These are phyloP conservation scores for Neofusicoccum sp. DNA, from an alignment of 2,329 filamentous ascomycete species.

Conservation along the genomic window DNA sequence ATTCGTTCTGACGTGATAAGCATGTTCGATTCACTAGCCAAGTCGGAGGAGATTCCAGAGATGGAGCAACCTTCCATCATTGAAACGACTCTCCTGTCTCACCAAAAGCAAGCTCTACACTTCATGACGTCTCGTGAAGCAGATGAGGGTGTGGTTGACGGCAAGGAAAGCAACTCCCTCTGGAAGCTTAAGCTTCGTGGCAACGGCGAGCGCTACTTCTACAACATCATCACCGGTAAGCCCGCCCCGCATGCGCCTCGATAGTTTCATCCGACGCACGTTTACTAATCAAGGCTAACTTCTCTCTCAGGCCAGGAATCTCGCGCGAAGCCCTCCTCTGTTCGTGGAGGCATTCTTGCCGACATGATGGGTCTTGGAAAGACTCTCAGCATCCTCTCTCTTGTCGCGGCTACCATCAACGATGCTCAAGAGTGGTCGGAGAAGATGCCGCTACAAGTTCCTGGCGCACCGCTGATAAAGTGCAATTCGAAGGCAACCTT, in stretches of 20 bases:
- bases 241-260: too few species aligned
- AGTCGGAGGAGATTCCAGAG: slow-evolving; percentile 71
- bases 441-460: slow-evolving; percentile 42
- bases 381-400: slow-evolving; percentile 73
- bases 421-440: slow-evolving; percentile 63
- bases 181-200: slow-evolving; percentile 66
- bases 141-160: slow-evolving; percentile 56
- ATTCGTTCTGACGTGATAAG: slow-evolving; percentile 79
- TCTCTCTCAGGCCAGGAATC: slow-evolving; percentile 49
- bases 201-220: slow-evolving; percentile 63
- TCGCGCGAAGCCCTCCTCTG: slow-evolving; percentile 33
- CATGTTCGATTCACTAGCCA: slow-evolving; percentile 82
- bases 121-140: slow-evolving; percentile 83
- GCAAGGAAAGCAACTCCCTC: slow-evolving; percentile 66
- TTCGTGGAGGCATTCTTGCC: slow-evolving; percentile 48
- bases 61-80: slow-evolving; percentile 66
- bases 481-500: slow-evolving; percentile 76
- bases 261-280: too few species aligned
- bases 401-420: slow-evolving; percentile 63
- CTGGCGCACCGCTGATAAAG: slow-evolving; percentile 35
- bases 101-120: slow-evolving; percentile 86
- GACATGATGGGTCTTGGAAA: slow-evolving; percentile 55
- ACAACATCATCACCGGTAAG: slow-evolving; percentile 88
- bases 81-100: slow-evolving; percentile 67
- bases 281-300: too few species aligned